A percentile compares a stretch with the other conserved stretches of the same genome.
Conservation (phyloP, 2,329 filamentous ascomycete genomes). For the Nectriaceae sp. region DNA sequence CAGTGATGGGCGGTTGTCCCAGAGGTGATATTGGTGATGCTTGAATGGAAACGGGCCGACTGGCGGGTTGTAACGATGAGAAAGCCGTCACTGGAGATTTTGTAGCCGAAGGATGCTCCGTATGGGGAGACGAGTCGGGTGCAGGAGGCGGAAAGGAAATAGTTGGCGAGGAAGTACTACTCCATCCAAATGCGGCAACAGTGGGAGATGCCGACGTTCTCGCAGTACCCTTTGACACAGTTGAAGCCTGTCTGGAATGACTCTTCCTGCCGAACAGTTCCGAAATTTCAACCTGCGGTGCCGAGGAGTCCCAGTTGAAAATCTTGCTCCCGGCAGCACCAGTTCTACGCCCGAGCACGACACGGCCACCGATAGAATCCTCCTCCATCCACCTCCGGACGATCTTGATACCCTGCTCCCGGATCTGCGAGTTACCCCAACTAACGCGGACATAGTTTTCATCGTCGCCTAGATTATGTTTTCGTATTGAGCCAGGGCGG, state of each 20-base stretch:
- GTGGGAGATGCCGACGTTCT: slow-evolving; percentile 28
- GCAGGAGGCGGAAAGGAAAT: slow-evolving; percentile 17
- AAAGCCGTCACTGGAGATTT: slow-evolving; percentile 7
- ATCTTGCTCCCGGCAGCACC: slow-evolving; percentile 47
- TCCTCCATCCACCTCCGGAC: slow-evolving; percentile 69
- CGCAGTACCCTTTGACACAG: slow-evolving; percentile 22
- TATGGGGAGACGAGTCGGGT: slow-evolving; percentile 8
- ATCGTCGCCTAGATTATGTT: slow-evolving; percentile 58
- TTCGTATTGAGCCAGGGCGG: slow-evolving; percentile 58
- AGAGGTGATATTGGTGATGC: slow-evolving; percentile 20
- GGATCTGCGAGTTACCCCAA: slow-evolving; percentile 58
- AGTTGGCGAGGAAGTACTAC: slow-evolving; percentile 19
- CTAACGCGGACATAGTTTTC: slow-evolving; percentile 61
- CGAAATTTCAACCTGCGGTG: slow-evolving; percentile 50
- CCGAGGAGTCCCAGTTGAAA: slow-evolving; percentile 63
- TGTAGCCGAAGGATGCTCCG: slow-evolving; percentile 9
- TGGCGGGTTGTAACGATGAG: slow-evolving; percentile 1
- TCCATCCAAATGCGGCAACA: slow-evolving; percentile 35
- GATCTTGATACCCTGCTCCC: slow-evolving; percentile 55
- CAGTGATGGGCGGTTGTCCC: slow-evolving; percentile 21
- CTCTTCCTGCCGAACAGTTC: slow-evolving; percentile 35
- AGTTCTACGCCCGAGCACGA: slow-evolving; percentile 38
- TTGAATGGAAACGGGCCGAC: slow-evolving; percentile 14
- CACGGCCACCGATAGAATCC: slow-evolving; percentile 58
- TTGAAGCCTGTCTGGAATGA: slow-evolving; percentile 27